Conservation (phyloP, 106 monocot species). For the Platanthera zijinensis region DNA sequence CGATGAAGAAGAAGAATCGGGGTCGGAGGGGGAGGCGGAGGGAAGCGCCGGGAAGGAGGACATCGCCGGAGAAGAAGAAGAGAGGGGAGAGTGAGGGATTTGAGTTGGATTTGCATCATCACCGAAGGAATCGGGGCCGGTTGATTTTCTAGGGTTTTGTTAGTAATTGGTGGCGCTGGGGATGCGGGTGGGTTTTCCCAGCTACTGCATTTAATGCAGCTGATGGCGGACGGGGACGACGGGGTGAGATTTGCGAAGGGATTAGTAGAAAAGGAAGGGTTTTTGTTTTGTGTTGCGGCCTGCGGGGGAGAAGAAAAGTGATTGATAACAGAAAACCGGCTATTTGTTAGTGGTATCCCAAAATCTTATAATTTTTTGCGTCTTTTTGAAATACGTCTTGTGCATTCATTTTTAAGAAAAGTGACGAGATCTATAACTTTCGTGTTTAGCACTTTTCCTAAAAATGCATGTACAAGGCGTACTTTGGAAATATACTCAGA, state of each 20-base stretch:
- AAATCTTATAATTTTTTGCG: too few relatives aligned
- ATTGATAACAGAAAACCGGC: too few relatives aligned
- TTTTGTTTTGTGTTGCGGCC: too few relatives aligned
- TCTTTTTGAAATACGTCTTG: too few relatives aligned
- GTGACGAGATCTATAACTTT: too few relatives aligned
- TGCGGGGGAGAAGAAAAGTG: too few relatives aligned
- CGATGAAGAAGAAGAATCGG: constrained; percentile 9
- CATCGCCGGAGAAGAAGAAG: constrained; percentile 11
- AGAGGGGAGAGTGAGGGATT: neutral
- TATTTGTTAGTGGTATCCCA: too few relatives aligned
- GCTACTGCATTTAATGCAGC: constrained; percentile 36
- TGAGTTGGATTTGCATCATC: constrained; percentile 9
- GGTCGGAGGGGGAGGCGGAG: neutral
- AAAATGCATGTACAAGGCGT: too few relatives aligned
- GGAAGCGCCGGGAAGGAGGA: constrained; percentile 6
- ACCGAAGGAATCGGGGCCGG: neutral
- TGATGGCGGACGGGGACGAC: neutral
- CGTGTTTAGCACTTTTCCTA: too few relatives aligned
- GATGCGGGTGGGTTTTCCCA: constrained; percentile 26
- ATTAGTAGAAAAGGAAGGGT: neutral
- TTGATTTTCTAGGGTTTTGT: neutral
- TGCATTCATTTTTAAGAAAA: too few relatives aligned
- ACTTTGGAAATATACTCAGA: too few relatives aligned
- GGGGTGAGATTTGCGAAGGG: neutral
- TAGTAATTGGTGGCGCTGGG: constrained; percentile 3